These are phyloP conservation scores for Coprinopsis strossmayeri DNA, from an alignment of 768 basidiomycete genomes.

Conservation along the genomic window DNA sequence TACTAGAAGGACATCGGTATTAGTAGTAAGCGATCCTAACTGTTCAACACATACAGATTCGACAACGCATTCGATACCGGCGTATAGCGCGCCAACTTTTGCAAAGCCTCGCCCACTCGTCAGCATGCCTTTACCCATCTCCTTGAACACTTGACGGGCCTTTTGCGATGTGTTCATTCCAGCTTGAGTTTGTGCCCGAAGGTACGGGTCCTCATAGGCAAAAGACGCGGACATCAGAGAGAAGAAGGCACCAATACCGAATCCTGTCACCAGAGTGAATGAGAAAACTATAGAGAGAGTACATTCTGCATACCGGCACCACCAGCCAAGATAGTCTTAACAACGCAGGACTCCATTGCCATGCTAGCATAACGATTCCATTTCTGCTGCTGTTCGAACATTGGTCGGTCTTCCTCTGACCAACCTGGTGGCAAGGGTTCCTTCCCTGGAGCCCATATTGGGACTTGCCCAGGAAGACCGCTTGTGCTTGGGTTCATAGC, in stretches of 20 bases:
- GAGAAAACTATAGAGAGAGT: not conserved
- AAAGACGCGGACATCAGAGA: slow-evolving; percentile 95
- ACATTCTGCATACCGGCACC: slow-evolving; percentile 60
- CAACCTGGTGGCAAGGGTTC: slow-evolving; percentile 84
- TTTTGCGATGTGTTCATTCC: slow-evolving; percentile 66
- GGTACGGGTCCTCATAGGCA: slow-evolving; percentile 88
- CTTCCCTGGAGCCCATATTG: slow-evolving; percentile 78
- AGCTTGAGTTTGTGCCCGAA: slow-evolving; percentile 54
- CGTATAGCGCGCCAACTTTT: slow-evolving; percentile 89
- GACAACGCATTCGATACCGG: slow-evolving; percentile 93
- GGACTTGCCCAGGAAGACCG: slow-evolving; percentile 47
- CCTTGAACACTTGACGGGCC: slow-evolving; percentile 78
- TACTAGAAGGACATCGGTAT: slow-evolving; percentile 47
- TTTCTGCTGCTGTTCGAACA: slow-evolving; percentile 63
- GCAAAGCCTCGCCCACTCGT: slow-evolving; percentile 86
- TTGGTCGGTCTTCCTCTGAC: slow-evolving; percentile 70
- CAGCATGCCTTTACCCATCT: slow-evolving; percentile 95
- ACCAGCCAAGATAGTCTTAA: slow-evolving; percentile 77
- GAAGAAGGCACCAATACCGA: slow-evolving; percentile 92
- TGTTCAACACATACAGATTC: slow-evolving; percentile 91
- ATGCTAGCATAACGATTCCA: slow-evolving; percentile 64
- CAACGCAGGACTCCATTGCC: slow-evolving; percentile 82
- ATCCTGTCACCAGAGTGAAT: slow-evolving; percentile 41
- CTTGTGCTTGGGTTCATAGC: slow-evolving; percentile 24
- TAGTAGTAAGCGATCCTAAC: too few relatives aligned